Percentiles rank a stretch among this genome's conserved stretches.
These are phyloP conservation scores for Clarireedia homoeocarpa DNA, from an alignment of 2,329 filamentous ascomycete species.

Conservation along the genomic window DNA sequence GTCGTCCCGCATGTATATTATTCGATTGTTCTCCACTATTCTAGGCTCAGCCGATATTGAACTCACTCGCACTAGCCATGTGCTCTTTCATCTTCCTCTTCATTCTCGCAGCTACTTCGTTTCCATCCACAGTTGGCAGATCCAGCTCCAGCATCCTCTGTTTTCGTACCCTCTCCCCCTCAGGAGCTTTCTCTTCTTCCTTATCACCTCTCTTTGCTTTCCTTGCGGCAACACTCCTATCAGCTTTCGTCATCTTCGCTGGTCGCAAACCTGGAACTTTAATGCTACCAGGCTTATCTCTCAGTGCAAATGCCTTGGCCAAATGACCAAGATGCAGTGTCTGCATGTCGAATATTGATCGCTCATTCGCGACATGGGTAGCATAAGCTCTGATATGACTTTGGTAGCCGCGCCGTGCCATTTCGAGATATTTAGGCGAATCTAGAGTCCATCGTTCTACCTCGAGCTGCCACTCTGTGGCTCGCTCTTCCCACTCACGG, in stretches of 20 bases:
- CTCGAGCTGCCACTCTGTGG: conserved; percentile 60
- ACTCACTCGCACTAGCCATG: conserved; percentile 53
- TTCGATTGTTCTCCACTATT: background rate
- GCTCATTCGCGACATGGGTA: conserved; percentile 81
- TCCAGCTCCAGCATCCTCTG: conserved; percentile 32
- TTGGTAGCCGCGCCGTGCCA: conserved; percentile 79
- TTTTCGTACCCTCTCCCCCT: conserved; percentile 28
- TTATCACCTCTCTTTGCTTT: conserved; percentile 31
- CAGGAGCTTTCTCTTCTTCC: conserved; percentile 29
- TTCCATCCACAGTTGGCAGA: conserved; percentile 38
- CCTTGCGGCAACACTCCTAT: conserved; percentile 32
- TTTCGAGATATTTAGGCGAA: conserved; percentile 63
- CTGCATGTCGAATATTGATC: conserved; percentile 84
- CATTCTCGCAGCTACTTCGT: conserved; percentile 56
- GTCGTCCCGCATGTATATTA: background rate
- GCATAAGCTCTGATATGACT: conserved; percentile 92
- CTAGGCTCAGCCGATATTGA: conserved; percentile 51
- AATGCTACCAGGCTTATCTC: conserved; percentile 83
- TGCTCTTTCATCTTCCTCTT: conserved; percentile 53
- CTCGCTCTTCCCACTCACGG: conserved; percentile 54
- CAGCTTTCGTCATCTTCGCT: conserved; percentile 35
- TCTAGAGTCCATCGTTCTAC: conserved; percentile 58
- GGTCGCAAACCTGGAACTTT: conserved; percentile 40
- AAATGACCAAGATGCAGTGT: conserved; percentile 85
- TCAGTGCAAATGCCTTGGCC: conserved; percentile 85